Evolutionary conservation across 2,329 filamentous ascomycete species (phyloP), one percentile per base, ranked within the genome.

Genomic region (Nigrospora oryzae): DNA sequence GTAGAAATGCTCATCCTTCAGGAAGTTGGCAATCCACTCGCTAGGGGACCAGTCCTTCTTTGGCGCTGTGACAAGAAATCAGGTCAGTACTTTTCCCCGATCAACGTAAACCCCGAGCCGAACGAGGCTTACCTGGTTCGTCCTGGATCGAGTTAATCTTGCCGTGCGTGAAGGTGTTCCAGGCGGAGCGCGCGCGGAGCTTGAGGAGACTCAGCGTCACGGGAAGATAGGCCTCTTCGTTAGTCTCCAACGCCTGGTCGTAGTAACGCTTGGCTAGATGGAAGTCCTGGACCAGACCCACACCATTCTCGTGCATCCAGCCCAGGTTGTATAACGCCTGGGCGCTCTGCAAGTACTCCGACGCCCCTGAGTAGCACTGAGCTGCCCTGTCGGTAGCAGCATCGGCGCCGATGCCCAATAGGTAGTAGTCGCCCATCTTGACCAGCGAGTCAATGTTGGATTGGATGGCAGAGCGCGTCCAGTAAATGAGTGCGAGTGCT

Each of bases 231-330:
- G 93, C 90, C 64, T 98, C 94, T 40, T 83, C 77, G 56, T 95
- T 98, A 1, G 91, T 90, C 58, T 90, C 88, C 30, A 96, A 70
- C 1, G 93, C 91, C 49, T 93, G 77, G 56, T 98, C 93, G 60
- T 98, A 98, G 65, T 90, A 95, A 44, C 93, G 76, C 67, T 98
- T 98, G 2, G 94, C 93, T 46, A 98, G 81, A 59, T 98, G 93
- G 62, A 94, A 98, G 60, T 98, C 93, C 61, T 98, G 93, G 44
- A 86, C 84, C 16, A 97, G 78, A 2, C 90, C 89, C 41, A 97
- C 75, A 8, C 93, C 93, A 58, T 97, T 96, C 66, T 98, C 93
- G 59, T 98, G 89, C 91, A 98, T 97, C 93, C 93, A 98, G 5
- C 93, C 94, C 13, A 98, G 73, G 57, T 98, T 97, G 79, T 89